A percentile compares a stretch with the other conserved stretches of the same genome.
phyloP scores from a whole-genome alignment of 176 grass and related monocot species.

The Rhynchospora pubera region DNA sequence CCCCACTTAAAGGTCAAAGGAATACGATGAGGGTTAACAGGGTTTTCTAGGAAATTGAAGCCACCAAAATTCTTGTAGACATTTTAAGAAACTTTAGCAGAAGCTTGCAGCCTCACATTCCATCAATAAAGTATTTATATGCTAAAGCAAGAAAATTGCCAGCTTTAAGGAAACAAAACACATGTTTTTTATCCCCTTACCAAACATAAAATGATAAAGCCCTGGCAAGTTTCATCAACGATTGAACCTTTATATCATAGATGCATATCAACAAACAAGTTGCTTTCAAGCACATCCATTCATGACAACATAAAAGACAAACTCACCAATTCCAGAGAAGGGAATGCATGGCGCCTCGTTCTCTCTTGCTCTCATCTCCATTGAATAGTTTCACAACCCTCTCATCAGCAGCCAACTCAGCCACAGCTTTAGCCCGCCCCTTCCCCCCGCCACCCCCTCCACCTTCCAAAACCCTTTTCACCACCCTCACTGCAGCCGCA shows the following conservation, averaged over 20 bases:
- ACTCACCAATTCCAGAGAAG: constrained; percentile 87
- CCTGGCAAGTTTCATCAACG: not conserved
- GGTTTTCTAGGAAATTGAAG: not conserved
- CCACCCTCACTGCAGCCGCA: constrained; percentile 51
- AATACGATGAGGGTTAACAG: not conserved
- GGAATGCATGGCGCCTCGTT: constrained; percentile 64
- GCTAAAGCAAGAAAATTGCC: not conserved
- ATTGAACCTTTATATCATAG: not conserved
- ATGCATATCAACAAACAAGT: not conserved
- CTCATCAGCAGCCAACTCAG: constrained; percentile 73
- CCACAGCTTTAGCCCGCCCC: constrained; percentile 41
- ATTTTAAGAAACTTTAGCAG: not conserved
- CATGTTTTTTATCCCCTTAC: not conserved
- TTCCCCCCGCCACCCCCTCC: constrained; percentile 28
- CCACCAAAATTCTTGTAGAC: not conserved
- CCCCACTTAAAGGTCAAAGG: constrained; percentile 33
- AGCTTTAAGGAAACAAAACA: not conserved
- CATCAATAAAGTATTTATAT: not conserved
- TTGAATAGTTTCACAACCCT: constrained; percentile 62
- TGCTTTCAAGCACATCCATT: not conserved
- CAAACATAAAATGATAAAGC: not conserved
- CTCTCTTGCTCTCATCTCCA: constrained; percentile 34
- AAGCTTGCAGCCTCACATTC: not conserved
- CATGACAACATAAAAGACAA: not conserved
- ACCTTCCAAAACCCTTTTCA: constrained; percentile 50